phyloP scores from a whole-genome alignment of 2,329 filamentous ascomycete genomes.

The Phaeoacremonium minimum region DNA sequence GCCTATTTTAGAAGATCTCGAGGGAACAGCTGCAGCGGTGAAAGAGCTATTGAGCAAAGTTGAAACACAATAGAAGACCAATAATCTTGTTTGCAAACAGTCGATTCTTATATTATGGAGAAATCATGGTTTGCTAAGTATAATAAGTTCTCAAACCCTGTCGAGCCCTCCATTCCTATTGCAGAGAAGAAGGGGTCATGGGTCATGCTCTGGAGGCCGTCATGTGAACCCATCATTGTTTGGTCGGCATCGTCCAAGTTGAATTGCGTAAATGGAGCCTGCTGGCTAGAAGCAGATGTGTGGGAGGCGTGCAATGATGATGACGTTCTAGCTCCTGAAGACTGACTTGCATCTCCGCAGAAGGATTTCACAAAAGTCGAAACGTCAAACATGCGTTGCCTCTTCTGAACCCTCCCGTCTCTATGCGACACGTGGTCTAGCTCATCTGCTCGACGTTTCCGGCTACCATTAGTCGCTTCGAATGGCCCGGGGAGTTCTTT shows the following conservation, averaged over 20 bases:
- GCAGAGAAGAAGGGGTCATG: slow-evolving; percentile 13
- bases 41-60: slow-evolving; percentile 21
- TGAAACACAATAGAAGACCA: too few relatives aligned
- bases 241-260: too few relatives aligned
- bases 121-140: slow-evolving; percentile 17
- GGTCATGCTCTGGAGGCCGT: too few relatives aligned
- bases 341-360: too few relatives aligned
- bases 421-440: too few relatives aligned
- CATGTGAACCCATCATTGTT: too few relatives aligned
- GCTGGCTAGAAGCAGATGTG: too few relatives aligned
- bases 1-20: slow-evolving; percentile 9
- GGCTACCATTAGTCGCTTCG: neutral
- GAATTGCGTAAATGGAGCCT: too few relatives aligned
- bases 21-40: slow-evolving; percentile 2
- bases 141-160: slow-evolving; percentile 15
- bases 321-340: too few relatives aligned
- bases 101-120: slow-evolving; percentile 8
- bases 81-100: too few relatives aligned
- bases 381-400: slow-evolving; percentile 20
- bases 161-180: slow-evolving; percentile 6
- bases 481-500: slow-evolving; percentile 3
- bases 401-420: too few relatives aligned
- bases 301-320: too few relatives aligned
- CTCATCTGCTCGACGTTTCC: slow-evolving; percentile 2
- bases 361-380: slow-evolving; percentile 20